Conservation (phyloP, 2,329 filamentous ascomycete species). For the Hymenoscyphus albidus region DNA sequence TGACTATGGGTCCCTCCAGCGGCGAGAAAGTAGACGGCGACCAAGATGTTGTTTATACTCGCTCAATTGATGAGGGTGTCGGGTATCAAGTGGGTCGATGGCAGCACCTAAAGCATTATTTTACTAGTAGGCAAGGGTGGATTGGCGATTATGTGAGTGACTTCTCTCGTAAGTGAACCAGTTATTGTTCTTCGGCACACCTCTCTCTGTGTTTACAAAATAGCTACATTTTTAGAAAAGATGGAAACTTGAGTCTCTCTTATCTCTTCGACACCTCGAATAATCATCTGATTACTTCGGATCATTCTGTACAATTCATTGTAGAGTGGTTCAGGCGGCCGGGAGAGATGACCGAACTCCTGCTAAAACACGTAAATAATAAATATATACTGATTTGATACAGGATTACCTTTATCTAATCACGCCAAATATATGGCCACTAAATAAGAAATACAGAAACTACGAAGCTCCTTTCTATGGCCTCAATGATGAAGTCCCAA, state of each 20-base stretch:
- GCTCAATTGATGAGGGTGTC: constrained; percentile 17
- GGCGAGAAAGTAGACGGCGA: constrained; percentile 22
- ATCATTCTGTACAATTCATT: too few species aligned
- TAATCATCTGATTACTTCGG: too few species aligned
- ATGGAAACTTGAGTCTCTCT: too few species aligned
- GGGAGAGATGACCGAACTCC: neutral
- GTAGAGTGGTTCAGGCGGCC: too few species aligned
- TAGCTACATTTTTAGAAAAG: too few species aligned
- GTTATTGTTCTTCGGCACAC: too few species aligned
- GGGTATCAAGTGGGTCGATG: constrained; percentile 12
- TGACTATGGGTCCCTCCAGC: constrained; percentile 8
- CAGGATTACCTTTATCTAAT: constrained; percentile 40
- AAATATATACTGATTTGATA: neutral
- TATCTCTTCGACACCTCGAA: too few species aligned
- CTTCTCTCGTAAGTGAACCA: neutral
- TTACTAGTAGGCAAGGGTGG: constrained; percentile 38
- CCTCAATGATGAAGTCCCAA: constrained; percentile 63
- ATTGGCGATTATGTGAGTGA: constrained; percentile 38
- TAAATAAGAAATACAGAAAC: constrained; percentile 51
- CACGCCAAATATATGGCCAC: constrained; percentile 52
- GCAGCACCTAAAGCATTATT: constrained; percentile 34
- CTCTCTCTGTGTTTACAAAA: too few species aligned
- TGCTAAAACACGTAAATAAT: neutral
- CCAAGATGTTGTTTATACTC: constrained; percentile 19
- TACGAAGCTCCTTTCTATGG: constrained; percentile 64